Evolutionary conservation across 139 green algal species (phyloP).

Genomic region (Chlorella sp.): DNA sequence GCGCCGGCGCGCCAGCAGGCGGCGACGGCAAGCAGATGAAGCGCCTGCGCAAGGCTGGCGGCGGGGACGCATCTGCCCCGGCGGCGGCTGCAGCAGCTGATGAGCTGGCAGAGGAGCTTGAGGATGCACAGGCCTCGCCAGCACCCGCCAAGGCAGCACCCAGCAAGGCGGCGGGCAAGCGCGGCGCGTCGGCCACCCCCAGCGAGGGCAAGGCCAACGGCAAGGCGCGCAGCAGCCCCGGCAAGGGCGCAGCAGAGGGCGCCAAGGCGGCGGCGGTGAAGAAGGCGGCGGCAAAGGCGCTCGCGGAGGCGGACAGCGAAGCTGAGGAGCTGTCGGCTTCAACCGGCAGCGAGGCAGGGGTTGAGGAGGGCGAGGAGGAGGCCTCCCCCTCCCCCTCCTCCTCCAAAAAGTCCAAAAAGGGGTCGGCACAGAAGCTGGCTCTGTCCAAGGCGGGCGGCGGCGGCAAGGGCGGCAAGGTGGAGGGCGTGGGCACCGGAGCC

Average conservation of each 20-base stretch:
- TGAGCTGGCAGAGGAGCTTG: slow-evolving; percentile 3
- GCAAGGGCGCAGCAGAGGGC: not conserved
- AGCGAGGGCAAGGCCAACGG: not conserved
- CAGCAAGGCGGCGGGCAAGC: not conserved
- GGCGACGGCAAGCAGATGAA: slow-evolving; percentile 20
- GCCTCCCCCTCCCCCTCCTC: not conserved
- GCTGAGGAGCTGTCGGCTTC: not conserved
- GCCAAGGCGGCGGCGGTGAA: not conserved
- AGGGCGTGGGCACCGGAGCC: slow-evolving; percentile 75
- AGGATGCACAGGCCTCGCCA: slow-evolving; percentile 4
- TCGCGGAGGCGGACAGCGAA: not conserved
- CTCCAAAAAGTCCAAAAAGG: slow-evolving; percentile 8
- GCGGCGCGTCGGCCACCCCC: not conserved
- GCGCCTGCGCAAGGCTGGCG: slow-evolving; percentile 16
- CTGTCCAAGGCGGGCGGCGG: not conserved
- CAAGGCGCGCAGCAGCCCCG: not conserved
- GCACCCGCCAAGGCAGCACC: not conserved
- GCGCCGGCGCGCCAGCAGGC: not conserved
- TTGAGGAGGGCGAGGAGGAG: not conserved
- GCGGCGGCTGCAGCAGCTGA: not conserved
- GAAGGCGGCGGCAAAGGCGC: not conserved
- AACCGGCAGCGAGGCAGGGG: slow-evolving; percentile 3
- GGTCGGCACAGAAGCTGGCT: no score
- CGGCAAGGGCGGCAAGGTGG: slow-evolving; percentile 40
- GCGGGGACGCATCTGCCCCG: not conserved